Conservation (phyloP, 2,329 filamentous ascomycete species). For the Curvularia spicifera region DNA sequence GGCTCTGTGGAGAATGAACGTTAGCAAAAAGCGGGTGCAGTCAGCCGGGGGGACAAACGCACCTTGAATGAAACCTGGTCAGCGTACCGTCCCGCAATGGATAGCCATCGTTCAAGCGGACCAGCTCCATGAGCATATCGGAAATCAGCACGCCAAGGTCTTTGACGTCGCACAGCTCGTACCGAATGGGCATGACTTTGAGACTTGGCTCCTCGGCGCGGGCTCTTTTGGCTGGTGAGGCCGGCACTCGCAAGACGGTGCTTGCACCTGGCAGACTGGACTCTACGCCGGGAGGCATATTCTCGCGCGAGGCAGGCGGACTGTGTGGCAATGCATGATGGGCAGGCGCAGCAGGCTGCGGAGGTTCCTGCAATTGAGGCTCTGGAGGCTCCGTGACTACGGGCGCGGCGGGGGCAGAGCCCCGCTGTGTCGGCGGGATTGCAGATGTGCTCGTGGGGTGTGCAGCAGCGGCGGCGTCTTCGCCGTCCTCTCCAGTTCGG, state of each 20-base stretch:
- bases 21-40: conserved; percentile 6
- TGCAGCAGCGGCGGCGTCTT: conserved; percentile 10
- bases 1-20: conserved; percentile 52
- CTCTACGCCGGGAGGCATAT: conserved; percentile 17
- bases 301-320: conserved; percentile 22
- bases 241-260: conserved; percentile 23
- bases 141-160: conserved; percentile 91
- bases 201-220: conserved; percentile 50
- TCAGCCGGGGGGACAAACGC: conserved; percentile 33
- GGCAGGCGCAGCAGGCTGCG: conserved; percentile 34
- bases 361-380: conserved; percentile 45
- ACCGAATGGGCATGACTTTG: conserved; percentile 72
- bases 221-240: conserved; percentile 43
- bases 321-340: conserved; percentile 25
- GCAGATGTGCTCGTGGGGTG: conserved; percentile 23
- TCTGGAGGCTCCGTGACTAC: conserved; percentile 46
- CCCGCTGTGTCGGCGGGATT: conserved; percentile 34
- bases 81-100: conserved; percentile 84
- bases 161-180: conserved; percentile 81
- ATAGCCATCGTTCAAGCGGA: conserved; percentile 87
- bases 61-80: conserved; percentile 95
- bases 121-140: conserved; percentile 94
- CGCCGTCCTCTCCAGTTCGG: not conserved
- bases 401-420: conserved; percentile 42
- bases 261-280: conserved; percentile 26